Percentiles rank a stretch among this genome's conserved stretches.
phyloP scores from a whole-genome alignment of 176 grass and related monocot species.

The Urochloa ruziziensis region DNA sequence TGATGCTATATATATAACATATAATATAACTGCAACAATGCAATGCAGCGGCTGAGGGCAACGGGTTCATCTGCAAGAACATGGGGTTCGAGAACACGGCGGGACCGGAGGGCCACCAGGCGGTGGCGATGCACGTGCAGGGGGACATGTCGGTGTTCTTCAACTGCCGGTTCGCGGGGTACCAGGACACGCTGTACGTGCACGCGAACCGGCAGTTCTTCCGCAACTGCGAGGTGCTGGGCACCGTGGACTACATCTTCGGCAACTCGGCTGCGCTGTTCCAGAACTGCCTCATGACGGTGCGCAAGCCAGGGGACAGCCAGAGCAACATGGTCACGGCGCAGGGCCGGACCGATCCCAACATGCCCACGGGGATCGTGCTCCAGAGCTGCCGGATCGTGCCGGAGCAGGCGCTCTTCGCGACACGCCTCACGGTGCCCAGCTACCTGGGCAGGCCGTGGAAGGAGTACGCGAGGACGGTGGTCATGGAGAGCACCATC shows the following conservation, averaged over 20 bases:
- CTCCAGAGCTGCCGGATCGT: conserved; percentile 75
- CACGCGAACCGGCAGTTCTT: conserved; percentile 75
- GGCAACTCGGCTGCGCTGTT: conserved; percentile 72
- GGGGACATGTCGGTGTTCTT: conserved; percentile 64
- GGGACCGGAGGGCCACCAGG: conserved; percentile 73
- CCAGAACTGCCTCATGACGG: conserved; percentile 87
- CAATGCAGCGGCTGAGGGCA: conserved; percentile 50
- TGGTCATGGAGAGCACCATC: conserved; percentile 76
- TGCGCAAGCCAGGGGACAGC: conserved; percentile 63
- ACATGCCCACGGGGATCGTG: conserved; percentile 73
- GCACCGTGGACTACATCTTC: conserved; percentile 89
- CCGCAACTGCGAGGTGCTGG: conserved; percentile 74
- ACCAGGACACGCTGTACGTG: conserved; percentile 89
- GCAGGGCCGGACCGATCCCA: conserved; percentile 63
- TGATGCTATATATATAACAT: no score
- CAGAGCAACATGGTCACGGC: conserved; percentile 75
- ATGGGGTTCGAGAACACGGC: conserved; percentile 91
- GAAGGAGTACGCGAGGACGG: conserved; percentile 68
- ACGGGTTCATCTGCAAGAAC: conserved; percentile 78
- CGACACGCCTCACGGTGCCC: conserved; percentile 27
- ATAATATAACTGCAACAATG: neutral
- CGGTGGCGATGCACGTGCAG: conserved; percentile 75
- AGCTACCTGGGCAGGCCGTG: conserved; percentile 88
- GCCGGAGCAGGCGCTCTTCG: conserved; percentile 63
- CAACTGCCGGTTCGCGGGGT: conserved; percentile 82